Evolutionary conservation across 306 rosid genomes (phyloP).

Genomic region (Medicago arabica): DNA sequence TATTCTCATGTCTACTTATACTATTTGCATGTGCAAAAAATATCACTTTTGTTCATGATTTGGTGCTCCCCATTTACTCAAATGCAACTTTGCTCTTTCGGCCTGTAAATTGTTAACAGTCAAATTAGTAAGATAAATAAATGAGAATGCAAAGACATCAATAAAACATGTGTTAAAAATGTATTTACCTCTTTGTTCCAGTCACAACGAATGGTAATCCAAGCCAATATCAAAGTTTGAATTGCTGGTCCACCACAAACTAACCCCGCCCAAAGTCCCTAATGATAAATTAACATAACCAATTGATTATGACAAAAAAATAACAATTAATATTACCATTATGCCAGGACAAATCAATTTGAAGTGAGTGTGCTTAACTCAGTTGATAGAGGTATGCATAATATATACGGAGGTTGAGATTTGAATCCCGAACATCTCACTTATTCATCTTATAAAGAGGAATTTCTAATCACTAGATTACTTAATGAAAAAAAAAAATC

Average conservation of each 20-base stretch:
- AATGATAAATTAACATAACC: background rate
- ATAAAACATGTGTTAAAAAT: background rate
- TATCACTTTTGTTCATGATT: slow-evolving; percentile 12
- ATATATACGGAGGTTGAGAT: too few species aligned
- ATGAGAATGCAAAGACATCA: background rate
- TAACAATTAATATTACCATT: background rate
- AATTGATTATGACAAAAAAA: background rate
- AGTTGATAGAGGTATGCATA: too few species aligned
- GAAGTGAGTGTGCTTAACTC: background rate
- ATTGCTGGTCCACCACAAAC: slow-evolving; percentile 69
- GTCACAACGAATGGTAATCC: slow-evolving; percentile 62
- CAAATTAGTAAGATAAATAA: background rate
- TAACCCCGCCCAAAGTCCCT: slow-evolving; percentile 81
- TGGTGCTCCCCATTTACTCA: slow-evolving; percentile 47
- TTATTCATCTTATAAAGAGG: too few species aligned
- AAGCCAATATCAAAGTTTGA: slow-evolving; percentile 61
- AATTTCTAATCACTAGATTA: too few species aligned
- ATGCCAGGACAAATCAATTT: background rate
- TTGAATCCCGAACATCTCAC: too few species aligned
- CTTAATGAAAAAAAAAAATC: background rate
- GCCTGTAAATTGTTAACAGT: slow-evolving; percentile 49
- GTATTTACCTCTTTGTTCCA: slow-evolving; percentile 67
- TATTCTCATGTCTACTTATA: background rate
- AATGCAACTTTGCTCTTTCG: slow-evolving; percentile 47
- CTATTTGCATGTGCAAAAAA: background rate